A percentile compares a stretch with the other conserved stretches of the same genome.
Evolutionary conservation across 805 yeast genomes (phyloP).

Genomic region (Ogataea populi-albae): DNA sequence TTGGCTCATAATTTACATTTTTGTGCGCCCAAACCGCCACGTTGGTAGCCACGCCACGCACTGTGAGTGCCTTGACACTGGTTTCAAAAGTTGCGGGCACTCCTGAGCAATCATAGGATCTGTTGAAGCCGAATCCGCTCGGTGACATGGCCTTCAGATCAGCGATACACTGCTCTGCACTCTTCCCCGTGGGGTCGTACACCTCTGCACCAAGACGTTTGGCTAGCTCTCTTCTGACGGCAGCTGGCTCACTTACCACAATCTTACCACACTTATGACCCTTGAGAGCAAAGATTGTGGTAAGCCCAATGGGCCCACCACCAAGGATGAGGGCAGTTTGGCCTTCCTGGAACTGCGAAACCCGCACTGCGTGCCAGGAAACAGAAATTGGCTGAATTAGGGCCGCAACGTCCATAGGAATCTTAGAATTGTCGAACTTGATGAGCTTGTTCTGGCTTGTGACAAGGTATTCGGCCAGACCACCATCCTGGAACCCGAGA

Average conservation of each 20-base stretch:
- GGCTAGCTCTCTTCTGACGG: conserved; percentile 59
- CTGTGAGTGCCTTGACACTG: conserved; percentile 38
- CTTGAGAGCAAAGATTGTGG: conserved; percentile 51
- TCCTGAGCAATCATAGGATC: conserved; percentile 54
- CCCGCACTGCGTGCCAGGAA: conserved; percentile 55
- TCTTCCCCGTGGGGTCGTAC: conserved; percentile 34
- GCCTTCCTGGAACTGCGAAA: conserved; percentile 42
- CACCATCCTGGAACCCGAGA: conserved; percentile 55
- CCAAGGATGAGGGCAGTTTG: conserved; percentile 51
- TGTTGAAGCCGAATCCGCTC: conserved; percentile 45
- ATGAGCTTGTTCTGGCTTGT: conserved; percentile 38
- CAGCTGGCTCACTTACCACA: conserved; percentile 62
- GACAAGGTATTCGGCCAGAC: conserved; percentile 43
- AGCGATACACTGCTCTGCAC: conserved; percentile 27
- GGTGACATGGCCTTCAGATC: conserved; percentile 37
- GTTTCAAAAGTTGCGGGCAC: conserved; percentile 44
- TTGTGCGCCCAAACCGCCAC: conserved; percentile 52
- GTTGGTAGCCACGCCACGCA: conserved; percentile 44
- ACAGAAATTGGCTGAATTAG: conserved; percentile 57
- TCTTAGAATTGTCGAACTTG: conserved; percentile 34
- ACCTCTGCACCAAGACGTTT: conserved; percentile 43
- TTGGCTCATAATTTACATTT: conserved; percentile 41
- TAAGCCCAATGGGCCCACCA: conserved; percentile 63
- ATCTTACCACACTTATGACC: conserved; percentile 47
- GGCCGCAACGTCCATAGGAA: conserved; percentile 54